These are phyloP conservation scores for Magnaporthiopsis incrustans DNA, from an alignment of 2,329 filamentous ascomycete species.

Conservation along the genomic window DNA sequence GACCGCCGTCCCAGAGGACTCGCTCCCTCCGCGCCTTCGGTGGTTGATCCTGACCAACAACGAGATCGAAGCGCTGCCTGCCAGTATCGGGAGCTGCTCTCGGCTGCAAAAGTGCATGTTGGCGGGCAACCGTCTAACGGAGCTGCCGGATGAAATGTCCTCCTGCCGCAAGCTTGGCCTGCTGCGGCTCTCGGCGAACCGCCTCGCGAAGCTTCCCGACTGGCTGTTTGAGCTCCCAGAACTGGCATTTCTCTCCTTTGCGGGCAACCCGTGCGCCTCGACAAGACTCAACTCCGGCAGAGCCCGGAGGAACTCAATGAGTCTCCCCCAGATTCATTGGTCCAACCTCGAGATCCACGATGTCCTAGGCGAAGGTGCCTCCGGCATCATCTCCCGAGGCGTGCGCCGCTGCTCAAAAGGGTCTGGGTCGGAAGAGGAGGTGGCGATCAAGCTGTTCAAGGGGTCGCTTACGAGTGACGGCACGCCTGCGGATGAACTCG, in stretches of 20 bases:
- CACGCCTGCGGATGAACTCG: conserved; percentile 40
- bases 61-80: conserved; percentile 27
- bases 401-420: conserved; percentile 22
- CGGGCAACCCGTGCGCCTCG: conserved; percentile 35
- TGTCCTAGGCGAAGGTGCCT: conserved; percentile 35
- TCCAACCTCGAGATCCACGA: conserved; percentile 29
- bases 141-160: conserved; percentile 32
- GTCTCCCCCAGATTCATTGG: conserved; percentile 32
- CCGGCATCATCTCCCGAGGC: conserved; percentile 36
- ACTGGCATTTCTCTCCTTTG: conserved; percentile 38
- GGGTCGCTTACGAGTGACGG: conserved; percentile 39
- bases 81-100: conserved; percentile 32
- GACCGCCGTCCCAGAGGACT: conserved; percentile 29
- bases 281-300: conserved; percentile 12
- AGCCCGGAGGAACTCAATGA: conserved; percentile 9
- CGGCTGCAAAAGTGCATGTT: conserved; percentile 41
- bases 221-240: conserved; percentile 37
- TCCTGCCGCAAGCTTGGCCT: conserved; percentile 34
- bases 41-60: conserved; percentile 43
- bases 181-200: conserved; percentile 35
- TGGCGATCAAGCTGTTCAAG: conserved; percentile 41
- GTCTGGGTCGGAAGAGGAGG: conserved; percentile 22
- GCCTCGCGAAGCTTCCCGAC: conserved; percentile 26
- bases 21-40: conserved; percentile 32
- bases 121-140: conserved; percentile 33